phyloP scores from a whole-genome alignment of 148 eudicot genomes.

The Vaccinium myrtillus region DNA sequence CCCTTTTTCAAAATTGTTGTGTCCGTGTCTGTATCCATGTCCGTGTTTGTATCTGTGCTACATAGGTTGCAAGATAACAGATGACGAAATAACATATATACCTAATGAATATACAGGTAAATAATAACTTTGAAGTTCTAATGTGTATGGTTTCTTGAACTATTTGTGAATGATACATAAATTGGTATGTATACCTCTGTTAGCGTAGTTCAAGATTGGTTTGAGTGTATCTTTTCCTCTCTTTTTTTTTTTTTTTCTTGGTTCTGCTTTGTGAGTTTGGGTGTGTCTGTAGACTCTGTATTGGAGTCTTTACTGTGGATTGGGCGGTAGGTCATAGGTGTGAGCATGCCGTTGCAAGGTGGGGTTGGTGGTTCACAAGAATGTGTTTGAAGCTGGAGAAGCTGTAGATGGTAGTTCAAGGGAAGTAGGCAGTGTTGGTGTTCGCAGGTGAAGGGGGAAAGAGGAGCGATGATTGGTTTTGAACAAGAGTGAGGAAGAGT shows the following conservation, averaged over 20 bases:
- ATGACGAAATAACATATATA: background rate
- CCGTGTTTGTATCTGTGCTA: too few species aligned
- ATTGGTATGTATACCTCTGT: background rate
- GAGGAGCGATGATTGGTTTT: background rate
- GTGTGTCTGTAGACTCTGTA: background rate
- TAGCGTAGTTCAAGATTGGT: background rate
- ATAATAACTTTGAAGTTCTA: background rate
- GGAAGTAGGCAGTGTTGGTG: background rate
- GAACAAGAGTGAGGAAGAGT: background rate
- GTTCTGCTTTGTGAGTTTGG: background rate
- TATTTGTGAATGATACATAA: background rate
- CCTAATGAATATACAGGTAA: background rate
- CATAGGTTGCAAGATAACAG: too few species aligned
- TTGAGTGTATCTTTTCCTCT: background rate
- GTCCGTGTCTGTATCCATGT: too few species aligned
- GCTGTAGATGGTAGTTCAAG: background rate
- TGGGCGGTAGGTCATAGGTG: background rate
- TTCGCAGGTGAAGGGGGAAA: background rate
- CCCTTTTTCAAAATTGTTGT: too few species aligned
- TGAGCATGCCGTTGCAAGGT: background rate
- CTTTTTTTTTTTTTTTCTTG: background rate
- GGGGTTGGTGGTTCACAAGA: background rate
- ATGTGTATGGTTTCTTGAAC: background rate
- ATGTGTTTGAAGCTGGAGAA: background rate
- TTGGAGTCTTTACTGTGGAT: background rate